Evolutionary conservation across 768 basidiomycete species (phyloP).

Genomic region (Cytidiella melzeri): DNA sequence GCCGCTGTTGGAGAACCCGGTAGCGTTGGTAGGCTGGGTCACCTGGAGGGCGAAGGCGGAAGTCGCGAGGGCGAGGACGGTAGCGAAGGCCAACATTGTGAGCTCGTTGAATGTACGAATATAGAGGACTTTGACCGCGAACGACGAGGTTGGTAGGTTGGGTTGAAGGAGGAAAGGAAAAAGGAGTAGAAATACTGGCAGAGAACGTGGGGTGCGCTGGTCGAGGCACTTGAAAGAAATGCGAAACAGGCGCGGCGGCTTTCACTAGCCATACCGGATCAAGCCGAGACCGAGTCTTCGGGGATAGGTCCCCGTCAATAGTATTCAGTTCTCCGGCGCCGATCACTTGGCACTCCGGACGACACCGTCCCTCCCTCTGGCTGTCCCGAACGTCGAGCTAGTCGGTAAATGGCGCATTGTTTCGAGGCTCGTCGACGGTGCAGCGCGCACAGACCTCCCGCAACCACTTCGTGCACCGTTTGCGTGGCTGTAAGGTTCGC

Average conservation of each 20-base stretch:
- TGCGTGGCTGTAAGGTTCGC: too few relatives aligned
- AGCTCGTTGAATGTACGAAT: slow-evolving; percentile 2
- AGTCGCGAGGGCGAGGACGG: slow-evolving; percentile 43
- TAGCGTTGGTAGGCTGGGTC: slow-evolving; percentile 37
- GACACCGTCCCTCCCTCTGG: too few relatives aligned
- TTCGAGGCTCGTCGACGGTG: too few relatives aligned
- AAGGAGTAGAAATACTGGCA: slow-evolving; percentile 3
- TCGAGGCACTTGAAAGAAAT: slow-evolving; percentile 3
- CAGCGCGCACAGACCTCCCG: too few relatives aligned
- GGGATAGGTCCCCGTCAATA: too few relatives aligned
- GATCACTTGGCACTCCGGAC: too few relatives aligned
- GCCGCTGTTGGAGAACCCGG: slow-evolving; percentile 54
- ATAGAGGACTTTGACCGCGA: not conserved
- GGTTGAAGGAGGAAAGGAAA: not conserved
- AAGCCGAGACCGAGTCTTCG: too few relatives aligned
- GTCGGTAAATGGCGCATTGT: too few relatives aligned
- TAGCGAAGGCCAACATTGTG: slow-evolving; percentile 36
- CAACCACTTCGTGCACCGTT: too few relatives aligned
- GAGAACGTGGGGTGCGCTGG: slow-evolving; percentile 8
- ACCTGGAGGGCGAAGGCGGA: slow-evolving; percentile 61
- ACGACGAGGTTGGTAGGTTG: slow-evolving; percentile 1
- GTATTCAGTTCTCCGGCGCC: too few relatives aligned
- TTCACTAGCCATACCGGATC: too few relatives aligned
- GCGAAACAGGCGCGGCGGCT: slow-evolving; percentile 3
- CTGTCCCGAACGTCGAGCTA: too few relatives aligned